A percentile compares a stretch with the other conserved stretches of the same genome.
These are phyloP conservation scores for Tetratostichococcus sp. DNA, from an alignment of 139 green algal species.

Conservation along the genomic window DNA sequence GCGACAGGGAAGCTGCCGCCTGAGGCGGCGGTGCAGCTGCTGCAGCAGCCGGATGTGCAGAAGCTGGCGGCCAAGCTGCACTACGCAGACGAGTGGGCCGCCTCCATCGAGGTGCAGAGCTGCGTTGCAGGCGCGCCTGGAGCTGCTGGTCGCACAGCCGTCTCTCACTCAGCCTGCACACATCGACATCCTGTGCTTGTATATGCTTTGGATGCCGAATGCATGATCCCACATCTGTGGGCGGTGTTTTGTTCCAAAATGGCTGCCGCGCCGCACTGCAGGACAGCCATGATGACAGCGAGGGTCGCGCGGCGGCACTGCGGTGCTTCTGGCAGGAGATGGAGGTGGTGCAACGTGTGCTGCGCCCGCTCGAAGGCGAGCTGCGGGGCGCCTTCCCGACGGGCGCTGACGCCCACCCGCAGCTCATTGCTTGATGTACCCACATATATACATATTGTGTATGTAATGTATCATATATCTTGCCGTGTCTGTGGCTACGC, in stretches of 20 bases:
- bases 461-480: no score
- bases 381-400: not conserved
- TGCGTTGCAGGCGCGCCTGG: not conserved
- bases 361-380: not conserved
- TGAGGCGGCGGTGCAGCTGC: constrained; percentile 19
- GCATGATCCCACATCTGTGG: no score
- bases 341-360: not conserved
- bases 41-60: constrained; percentile 39
- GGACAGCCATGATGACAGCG: not conserved
- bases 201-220: no score
- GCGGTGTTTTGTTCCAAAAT: no score
- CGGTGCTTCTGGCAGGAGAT: not conserved
- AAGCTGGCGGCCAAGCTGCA: constrained; percentile 45
- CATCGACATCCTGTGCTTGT: no score
- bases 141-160: no score
- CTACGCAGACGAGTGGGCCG: constrained; percentile 45
- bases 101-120: constrained; percentile 24
- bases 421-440: not conserved
- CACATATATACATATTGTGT: no score
- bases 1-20: no score
- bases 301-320: not conserved
- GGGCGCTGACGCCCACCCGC: not conserved
- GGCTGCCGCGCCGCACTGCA: not conserved
- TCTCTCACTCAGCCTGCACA: no score
- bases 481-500: no score